phyloP scores from a whole-genome alignment of 257 asterid species.

The Oldenlandia corymbosa region DNA sequence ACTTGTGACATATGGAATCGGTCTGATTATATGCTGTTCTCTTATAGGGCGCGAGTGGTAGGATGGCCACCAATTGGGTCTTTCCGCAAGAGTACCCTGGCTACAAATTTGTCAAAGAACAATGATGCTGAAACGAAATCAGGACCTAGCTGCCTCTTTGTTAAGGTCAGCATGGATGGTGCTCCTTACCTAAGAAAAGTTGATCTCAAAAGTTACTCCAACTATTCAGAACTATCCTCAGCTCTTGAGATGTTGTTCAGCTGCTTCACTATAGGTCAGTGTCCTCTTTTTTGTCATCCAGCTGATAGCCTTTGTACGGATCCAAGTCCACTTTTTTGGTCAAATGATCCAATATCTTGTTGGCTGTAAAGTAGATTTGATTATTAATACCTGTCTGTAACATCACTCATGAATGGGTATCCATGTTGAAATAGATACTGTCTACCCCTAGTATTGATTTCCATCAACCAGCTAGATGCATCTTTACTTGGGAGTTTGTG shows the following conservation, averaged over 20 bases:
- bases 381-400: no score
- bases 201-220: constrained; percentile 54
- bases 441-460: background rate
- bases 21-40: constrained; percentile 6
- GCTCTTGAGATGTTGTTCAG: constrained; percentile 82
- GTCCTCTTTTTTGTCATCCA: no score
- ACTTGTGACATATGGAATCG: background rate
- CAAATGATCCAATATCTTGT: no score
- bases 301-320: no score
- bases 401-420: background rate
- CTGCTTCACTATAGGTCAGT: constrained; percentile 72
- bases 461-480: background rate
- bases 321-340: no score
- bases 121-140: constrained; percentile 31
- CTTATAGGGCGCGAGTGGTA: constrained; percentile 69
- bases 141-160: constrained; percentile 49
- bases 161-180: constrained; percentile 89
- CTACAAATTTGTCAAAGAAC: constrained; percentile 39
- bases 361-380: no score
- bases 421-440: background rate
- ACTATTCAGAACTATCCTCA: constrained; percentile 58
- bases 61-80: constrained; percentile 94
- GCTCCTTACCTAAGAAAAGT: constrained; percentile 85
- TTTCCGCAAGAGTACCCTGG: constrained; percentile 60
- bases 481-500: background rate